These are phyloP conservation scores for Durotheca rogersii DNA, from an alignment of 495 filamentous ascomycete genomes.

Conservation along the genomic window DNA sequence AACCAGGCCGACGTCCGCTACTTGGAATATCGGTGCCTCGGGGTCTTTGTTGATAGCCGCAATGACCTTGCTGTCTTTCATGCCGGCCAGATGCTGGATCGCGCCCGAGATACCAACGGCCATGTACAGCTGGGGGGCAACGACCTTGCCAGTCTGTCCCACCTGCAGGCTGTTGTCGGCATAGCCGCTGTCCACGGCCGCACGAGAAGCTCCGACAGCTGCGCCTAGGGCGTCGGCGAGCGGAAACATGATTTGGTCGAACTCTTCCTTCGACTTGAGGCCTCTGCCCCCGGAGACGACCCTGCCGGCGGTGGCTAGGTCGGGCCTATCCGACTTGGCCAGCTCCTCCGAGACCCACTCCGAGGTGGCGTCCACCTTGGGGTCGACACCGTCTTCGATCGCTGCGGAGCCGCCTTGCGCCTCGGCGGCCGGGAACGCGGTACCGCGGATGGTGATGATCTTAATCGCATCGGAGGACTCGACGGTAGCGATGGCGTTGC, in stretches of 20 bases:
- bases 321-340: constrained; percentile 89
- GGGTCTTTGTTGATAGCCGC: constrained; percentile 97
- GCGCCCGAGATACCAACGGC: constrained; percentile 95
- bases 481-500: constrained; percentile 96
- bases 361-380: constrained; percentile 66
- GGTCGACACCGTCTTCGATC: constrained; percentile 67
- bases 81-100: constrained; percentile 97
- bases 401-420: constrained; percentile 54
- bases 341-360: constrained; percentile 96
- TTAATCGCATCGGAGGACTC: constrained; percentile 86
- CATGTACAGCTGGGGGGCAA: constrained; percentile 92
- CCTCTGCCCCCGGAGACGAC: constrained; percentile 95
- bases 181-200: constrained; percentile 95
- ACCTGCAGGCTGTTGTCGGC: constrained; percentile 99
- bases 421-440: constrained; percentile 72
- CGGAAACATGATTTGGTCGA: constrained; percentile 86
- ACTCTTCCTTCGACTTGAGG: constrained; percentile 95
- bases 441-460: constrained; percentile 87
- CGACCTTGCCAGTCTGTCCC: constrained; percentile 97
- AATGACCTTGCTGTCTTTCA: constrained; percentile 99
- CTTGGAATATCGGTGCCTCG: constrained; percentile 97
- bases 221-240: constrained; percentile 89
- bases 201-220: constrained; percentile 90
- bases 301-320: constrained; percentile 79
- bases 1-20: constrained; percentile 92